Base-by-base conservation (phyloP, 345 rosid genomes). In the Raphanus raphanistrum region DNA sequence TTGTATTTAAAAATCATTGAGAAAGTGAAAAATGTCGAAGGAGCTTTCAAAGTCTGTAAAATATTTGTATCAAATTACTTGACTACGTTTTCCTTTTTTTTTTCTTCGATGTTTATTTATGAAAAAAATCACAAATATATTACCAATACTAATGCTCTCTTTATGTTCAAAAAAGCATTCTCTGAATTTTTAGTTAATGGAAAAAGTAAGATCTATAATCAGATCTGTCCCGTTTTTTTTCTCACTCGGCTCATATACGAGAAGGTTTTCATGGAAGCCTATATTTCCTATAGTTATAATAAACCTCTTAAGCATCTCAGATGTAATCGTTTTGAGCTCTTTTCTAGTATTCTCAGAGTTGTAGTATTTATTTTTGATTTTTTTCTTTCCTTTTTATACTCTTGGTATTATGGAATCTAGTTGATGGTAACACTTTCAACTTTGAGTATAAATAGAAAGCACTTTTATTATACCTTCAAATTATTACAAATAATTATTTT, bases 211-310 rank as follows among this genome's bases (percentile, higher is more conserved):
- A n/a, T n/a, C n/a, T n/a, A n/a, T n/a, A n/a, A n/a, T n/a, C n/a
- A n/a, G n/a, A n/a, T 78, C 76, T 88, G 92, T 71, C 94, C 97
- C 21, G 83, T 86, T 66, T 75, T 32, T 70, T 91, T 95, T 80
- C 84, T 92, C 35, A 81, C 90, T 33, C 66, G 77, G 10, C 84
- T 95, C 75, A 83, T 88, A 76, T 85, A 4, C 84, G 79, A 66
- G 95, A 89, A 89, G 98, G 98, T 94, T 76, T 76, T 70, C 63
- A 26, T 35, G 9, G 41, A 54, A 13, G 4, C 38, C 60, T 58
- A 57, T 52, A 5, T 65, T 3, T 50, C n/a, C 28, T 16, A 26
- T 70, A 63, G 63, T 45, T 36, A n/a, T n/a, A n/a, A 28, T 54
- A 17, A 64, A 61, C n/a, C 45, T 29, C 73, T 62, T 74, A 35